Base-by-base conservation (phyloP, 1,284 basidiomycete species). In the Quambalaria eucalypti region DNA sequence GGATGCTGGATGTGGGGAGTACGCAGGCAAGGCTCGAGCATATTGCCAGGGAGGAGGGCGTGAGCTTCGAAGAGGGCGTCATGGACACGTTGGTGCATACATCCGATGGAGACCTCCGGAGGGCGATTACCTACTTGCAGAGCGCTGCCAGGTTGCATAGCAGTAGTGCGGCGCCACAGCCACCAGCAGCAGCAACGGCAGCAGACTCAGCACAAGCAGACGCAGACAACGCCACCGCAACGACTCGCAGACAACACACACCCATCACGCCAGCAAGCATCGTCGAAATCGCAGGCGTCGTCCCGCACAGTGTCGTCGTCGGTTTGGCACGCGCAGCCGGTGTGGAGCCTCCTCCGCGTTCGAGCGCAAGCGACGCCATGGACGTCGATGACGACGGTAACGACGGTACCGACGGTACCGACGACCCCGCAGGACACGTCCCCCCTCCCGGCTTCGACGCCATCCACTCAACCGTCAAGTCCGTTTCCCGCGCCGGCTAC, bases 51-150 rank as follows among this genome's bases (percentile, higher is more conserved):
- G 75, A 76, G 21, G 83, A 84, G 66, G 74, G 76, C 10, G 79
- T 84, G 23, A 53, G 77, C n/a, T 68, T 73, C 26, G 52, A 63
- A 28, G 63, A 65, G 1, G 54, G 55, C 2, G 62, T 73, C 1
- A 79, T 93, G 52, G 78, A 83, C 36, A 80, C 86, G 1, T 82
- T 95, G 56, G 87, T 93, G 62, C 79, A 77, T 46, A 84, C 86
- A 23, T 93, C 93, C 1, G 84, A 85, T 56, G 95, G 95, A 31
- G 95, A 99, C 77, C 82, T 99, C 50, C 87, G 95, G 48, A 88
- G 95, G 52, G 88, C 93, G n/a, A 98, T 98, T 77, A 98, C 93
- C 12, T 98, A 95, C 76, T 81, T 99, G 4, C 95, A 99, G 76
- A 96, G 92, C 7, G 92, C 92, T 3, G 87, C 90, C 46, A 84